These are phyloP conservation scores for Sambucus nigra DNA, from an alignment of 129 eudicot species.

Conservation along the genomic window DNA sequence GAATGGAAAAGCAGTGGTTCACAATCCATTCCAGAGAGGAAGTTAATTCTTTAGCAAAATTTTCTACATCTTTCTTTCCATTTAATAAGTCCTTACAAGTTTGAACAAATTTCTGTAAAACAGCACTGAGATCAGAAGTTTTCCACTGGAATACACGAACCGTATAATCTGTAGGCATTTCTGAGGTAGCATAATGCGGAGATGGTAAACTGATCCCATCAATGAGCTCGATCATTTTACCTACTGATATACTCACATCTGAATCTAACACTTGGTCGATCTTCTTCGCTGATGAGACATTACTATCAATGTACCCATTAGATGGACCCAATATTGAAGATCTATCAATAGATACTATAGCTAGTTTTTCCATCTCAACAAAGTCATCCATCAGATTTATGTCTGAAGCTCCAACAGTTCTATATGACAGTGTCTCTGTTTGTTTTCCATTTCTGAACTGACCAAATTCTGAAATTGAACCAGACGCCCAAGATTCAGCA, in stretches of 20 bases:
- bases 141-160: conserved; percentile 90
- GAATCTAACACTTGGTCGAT: conserved; percentile 18
- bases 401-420: conserved; percentile 49
- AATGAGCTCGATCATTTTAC: conserved; percentile 49
- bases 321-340: too few species aligned
- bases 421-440: conserved; percentile 29
- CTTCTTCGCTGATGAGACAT: too few species aligned
- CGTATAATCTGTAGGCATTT: conserved; percentile 42
- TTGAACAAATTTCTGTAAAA: conserved; percentile 45
- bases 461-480: conserved; percentile 33
- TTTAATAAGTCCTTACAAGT: conserved; percentile 43
- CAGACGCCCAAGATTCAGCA: conserved; percentile 64
- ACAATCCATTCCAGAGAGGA: conserved; percentile 70
- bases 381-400: conserved; percentile 87
- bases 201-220: conserved; percentile 48
- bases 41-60: conserved; percentile 52
- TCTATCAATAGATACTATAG: conserved; percentile 36
- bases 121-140: conserved; percentile 46
- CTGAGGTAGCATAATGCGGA: conserved; percentile 20
- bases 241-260: conserved; percentile 29
- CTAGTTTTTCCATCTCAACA: conserved; percentile 92
- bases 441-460: conserved; percentile 26
- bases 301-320: too few species aligned
- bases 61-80: conserved; percentile 41
- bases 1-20: conserved; percentile 83